A percentile compares a stretch with the other conserved stretches of the same genome.
Conservation (phyloP, 371 early-diverging fungal genomes). For the Syncephalis fuscata region DNA sequence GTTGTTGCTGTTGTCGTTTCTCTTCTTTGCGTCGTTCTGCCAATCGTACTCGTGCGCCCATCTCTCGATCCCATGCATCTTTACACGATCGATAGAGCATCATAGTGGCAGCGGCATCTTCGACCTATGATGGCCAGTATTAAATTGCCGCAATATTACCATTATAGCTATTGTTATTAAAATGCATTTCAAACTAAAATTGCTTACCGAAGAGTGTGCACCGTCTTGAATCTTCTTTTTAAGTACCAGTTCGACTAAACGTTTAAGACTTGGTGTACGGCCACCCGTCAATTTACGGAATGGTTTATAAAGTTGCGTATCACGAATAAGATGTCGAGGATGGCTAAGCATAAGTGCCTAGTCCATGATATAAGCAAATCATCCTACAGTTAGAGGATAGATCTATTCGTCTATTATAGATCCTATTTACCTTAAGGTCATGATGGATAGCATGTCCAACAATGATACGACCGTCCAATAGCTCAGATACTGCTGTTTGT, state of each 20-base stretch:
- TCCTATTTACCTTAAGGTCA: slow-evolving; percentile 43
- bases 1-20: too few relatives aligned
- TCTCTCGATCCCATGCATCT: slow-evolving; percentile 59
- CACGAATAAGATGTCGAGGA: slow-evolving; percentile 59
- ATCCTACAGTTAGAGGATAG: too few relatives aligned
- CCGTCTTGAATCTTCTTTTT: slow-evolving; percentile 70
- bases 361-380: background rate
- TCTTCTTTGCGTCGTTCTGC: too few relatives aligned
- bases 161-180: background rate
- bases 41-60: background rate
- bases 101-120: slow-evolving; percentile 86
- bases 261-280: slow-evolving; percentile 52
- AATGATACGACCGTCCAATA: slow-evolving; percentile 67
- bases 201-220: slow-evolving; percentile 68
- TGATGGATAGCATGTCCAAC: slow-evolving; percentile 84
- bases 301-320: slow-evolving; percentile 63
- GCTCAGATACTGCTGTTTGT: slow-evolving; percentile 51
- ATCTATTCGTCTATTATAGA: too few relatives aligned
- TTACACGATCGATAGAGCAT: slow-evolving; percentile 65
- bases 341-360: slow-evolving; percentile 57
- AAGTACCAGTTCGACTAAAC: slow-evolving; percentile 53
- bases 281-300: slow-evolving; percentile 50
- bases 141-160: too few relatives aligned
- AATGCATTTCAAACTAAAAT: background rate
- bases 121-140: slow-evolving; percentile 20